Evolutionary conservation across 305 asterid genomes (phyloP).

Genomic region (Fraxinus floribunda): DNA sequence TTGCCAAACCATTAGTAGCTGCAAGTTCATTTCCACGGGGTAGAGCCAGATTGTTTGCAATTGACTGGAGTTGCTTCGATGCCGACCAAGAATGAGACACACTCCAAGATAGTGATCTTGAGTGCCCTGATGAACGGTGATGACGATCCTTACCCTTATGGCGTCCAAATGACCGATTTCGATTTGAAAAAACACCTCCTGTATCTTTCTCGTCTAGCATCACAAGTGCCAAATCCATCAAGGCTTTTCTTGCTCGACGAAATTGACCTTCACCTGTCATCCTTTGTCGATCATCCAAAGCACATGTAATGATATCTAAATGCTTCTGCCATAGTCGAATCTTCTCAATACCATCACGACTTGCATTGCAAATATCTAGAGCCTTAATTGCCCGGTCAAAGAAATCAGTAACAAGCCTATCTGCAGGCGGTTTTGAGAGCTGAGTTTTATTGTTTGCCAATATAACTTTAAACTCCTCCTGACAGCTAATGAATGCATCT

Average conservation of each 20-base stretch:
- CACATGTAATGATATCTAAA: conserved; percentile 64
- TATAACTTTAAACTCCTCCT: conserved; percentile 56
- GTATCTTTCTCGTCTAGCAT: conserved; percentile 72
- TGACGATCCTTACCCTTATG: conserved; percentile 57
- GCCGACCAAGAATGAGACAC: conserved; percentile 92
- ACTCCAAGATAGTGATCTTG: conserved; percentile 91
- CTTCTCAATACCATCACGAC: conserved; percentile 85
- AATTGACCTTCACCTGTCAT: conserved; percentile 66
- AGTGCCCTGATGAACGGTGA: conserved; percentile 56
- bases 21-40: conserved; percentile 67
- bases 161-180: conserved; percentile 74
- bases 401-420: conserved; percentile 61
- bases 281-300: conserved; percentile 49
- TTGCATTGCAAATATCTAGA: conserved; percentile 86
- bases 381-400: conserved; percentile 79
- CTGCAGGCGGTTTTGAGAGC: conserved; percentile 52
- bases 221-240: conserved; percentile 73
- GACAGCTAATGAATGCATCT: conserved; percentile 54
- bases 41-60: conserved; percentile 56
- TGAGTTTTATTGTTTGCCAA: conserved; percentile 39
- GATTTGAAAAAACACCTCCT: conserved; percentile 53
- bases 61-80: conserved; percentile 79
- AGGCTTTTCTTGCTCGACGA: conserved; percentile 80
- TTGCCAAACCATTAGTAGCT: conserved; percentile 66
- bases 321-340: conserved; percentile 81